These are phyloP conservation scores for Heterobasidion irregulare DNA, from an alignment of 1,284 basidiomycete species.

Conservation along the genomic window DNA sequence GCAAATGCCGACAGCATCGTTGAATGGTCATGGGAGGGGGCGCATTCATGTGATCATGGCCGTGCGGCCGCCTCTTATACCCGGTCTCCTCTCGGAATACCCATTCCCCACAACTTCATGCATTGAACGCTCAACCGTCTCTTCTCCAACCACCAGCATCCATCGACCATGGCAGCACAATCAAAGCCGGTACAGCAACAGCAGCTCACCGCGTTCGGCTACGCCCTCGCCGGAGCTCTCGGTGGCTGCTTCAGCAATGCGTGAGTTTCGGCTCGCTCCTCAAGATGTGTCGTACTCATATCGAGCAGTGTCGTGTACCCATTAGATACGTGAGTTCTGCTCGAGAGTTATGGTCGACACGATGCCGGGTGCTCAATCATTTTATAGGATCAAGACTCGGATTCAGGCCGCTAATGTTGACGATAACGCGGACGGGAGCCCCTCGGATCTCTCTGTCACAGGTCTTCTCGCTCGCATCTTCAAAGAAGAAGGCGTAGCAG, in stretches of 20 bases:
- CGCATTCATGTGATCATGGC: not conserved
- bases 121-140: not conserved
- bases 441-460: slow-evolving; percentile 54
- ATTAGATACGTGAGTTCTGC: slow-evolving; percentile 73
- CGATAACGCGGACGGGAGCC: slow-evolving; percentile 38
- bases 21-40: not conserved
- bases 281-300: not conserved
- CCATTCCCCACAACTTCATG: not conserved
- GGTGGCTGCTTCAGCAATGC: slow-evolving; percentile 91
- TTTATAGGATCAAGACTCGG: slow-evolving; percentile 81
- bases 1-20: not conserved
- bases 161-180: not conserved
- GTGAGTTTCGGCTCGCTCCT: slow-evolving; percentile 40
- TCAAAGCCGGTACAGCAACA: slow-evolving; percentile 12
- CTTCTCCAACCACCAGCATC: not conserved
- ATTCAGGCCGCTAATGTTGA: slow-evolving; percentile 68
- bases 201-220: slow-evolving; percentile 83
- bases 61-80: not conserved
- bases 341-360: not conserved
- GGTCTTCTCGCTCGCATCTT: slow-evolving; percentile 64
- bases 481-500: slow-evolving; percentile 71
- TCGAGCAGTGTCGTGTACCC: slow-evolving; percentile 84
- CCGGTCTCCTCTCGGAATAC: not conserved
- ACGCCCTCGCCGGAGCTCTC: slow-evolving; percentile 90
- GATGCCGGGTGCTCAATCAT: slow-evolving; percentile 2